Base-by-base conservation (phyloP, 192 early-diverging fungal genomes). In the Coemansia sp. region DNA sequence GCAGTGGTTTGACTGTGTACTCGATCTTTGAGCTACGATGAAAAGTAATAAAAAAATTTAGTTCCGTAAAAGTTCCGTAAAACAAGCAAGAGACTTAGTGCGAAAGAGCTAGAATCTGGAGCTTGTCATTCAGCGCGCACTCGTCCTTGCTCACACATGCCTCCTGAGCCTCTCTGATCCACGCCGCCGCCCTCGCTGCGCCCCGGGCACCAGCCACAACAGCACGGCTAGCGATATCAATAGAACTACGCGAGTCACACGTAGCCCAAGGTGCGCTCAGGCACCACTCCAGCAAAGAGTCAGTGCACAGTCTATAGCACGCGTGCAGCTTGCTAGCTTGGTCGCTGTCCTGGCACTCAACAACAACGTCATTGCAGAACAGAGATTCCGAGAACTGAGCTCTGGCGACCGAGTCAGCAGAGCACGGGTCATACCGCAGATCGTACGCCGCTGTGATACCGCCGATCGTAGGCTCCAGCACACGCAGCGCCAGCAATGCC, bases 1-100 rank as follows among this genome's bases (percentile, higher is more conserved):
- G 59, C 36, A 38, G 19, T 81, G 78, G 78, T 75, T 69, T 56
- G 78, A 81, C 49, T 81, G 78, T 25, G 41, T 81, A 4, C 17
- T 65, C 14, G 68, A 72, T 62, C 20, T 58, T 2, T 38, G 10
- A 56, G 15, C n/a, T 45, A 45, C 43, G 10, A 31, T 27, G 45
- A 61, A 25, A 25, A 60, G 4, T 22, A 39, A 11, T 22, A 3
- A 56, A 32, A 24, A 43, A 6, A 20, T 19, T 17, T n/a, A n/a
- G 27, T 35, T 56, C n/a, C n/a, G n/a, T n/a, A n/a, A n/a, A n/a
- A n/a, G n/a, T n/a, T n/a, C 32, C 7, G 7, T 35, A 35, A 35
- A 35, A 35, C 7, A 35, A 35, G 32, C 32, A 35, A 35, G 7
- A 2, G 32, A 7, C 32, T 7, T 7, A 58, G n/a, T 38, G n/a